These are phyloP conservation scores for Mycosphaerelloides madeirae DNA, from an alignment of 2,329 filamentous ascomycete species.

Conservation along the genomic window DNA sequence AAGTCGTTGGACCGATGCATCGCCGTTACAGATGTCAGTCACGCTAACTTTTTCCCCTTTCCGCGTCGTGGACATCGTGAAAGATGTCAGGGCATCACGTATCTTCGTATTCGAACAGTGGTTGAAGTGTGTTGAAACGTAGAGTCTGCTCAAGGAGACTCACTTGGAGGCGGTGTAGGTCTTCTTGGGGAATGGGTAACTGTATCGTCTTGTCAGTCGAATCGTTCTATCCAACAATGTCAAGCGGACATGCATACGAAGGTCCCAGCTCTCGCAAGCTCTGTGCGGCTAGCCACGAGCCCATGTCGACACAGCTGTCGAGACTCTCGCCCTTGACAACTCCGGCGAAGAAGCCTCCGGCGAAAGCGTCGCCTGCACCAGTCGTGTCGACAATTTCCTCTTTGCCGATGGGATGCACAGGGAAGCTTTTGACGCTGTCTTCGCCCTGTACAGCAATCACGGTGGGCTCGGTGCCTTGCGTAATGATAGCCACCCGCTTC, in stretches of 20 bases:
- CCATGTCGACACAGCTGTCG: constrained; percentile 77
- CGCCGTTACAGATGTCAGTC: constrained; percentile 3
- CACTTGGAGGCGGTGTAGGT: constrained; percentile 28
- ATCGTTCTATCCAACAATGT: not conserved
- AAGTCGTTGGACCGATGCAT: not conserved
- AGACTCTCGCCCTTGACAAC: constrained; percentile 79
- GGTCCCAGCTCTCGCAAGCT: constrained; percentile 94
- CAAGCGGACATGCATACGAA: constrained; percentile 58
- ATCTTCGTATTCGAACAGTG: constrained; percentile 15
- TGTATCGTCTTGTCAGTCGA: constrained; percentile 17
- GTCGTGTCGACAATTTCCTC: constrained; percentile 91
- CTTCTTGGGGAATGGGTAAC: constrained; percentile 37
- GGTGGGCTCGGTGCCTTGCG: constrained; percentile 88
- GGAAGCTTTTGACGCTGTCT: constrained; percentile 64
- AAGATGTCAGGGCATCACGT: constrained; percentile 29
- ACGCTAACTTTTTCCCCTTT: constrained; percentile 11
- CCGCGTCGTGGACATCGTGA: constrained; percentile 23
- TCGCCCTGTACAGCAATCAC: constrained; percentile 66
- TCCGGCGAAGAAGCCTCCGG: constrained; percentile 87
- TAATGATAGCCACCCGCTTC: constrained; percentile 83
- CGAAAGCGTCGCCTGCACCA: constrained; percentile 92
- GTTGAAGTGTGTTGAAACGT: constrained; percentile 33
- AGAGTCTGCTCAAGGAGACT: constrained; percentile 5
- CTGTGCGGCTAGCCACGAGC: constrained; percentile 90
- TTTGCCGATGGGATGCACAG: constrained; percentile 72